Evolutionary conservation across 2,329 filamentous ascomycete genomes (phyloP).

Genomic region (Beauveria sp.): DNA sequence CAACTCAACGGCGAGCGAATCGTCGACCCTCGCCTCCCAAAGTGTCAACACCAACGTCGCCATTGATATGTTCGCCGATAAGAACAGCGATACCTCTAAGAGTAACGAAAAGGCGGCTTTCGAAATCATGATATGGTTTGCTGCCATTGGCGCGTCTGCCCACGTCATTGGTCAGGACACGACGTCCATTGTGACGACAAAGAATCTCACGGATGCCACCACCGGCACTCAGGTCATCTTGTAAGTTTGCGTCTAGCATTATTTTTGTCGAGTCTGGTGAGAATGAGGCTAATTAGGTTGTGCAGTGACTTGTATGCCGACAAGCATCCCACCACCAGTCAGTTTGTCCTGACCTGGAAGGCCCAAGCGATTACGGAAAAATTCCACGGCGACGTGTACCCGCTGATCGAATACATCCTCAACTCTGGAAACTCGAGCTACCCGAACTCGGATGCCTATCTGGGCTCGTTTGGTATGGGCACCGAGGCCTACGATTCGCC

Average conservation of each 20-base stretch:
- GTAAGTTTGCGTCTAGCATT: constrained; percentile 20
- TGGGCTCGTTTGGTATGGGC: constrained; percentile 45
- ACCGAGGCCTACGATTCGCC: constrained; percentile 39
- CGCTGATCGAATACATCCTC: constrained; percentile 35
- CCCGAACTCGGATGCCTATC: constrained; percentile 35
- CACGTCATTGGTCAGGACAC: constrained; percentile 37
- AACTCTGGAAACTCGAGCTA: constrained; percentile 24
- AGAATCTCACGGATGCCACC: constrained; percentile 27
- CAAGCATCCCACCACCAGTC: constrained; percentile 26
- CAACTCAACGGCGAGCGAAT: constrained; percentile 23
- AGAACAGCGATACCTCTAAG: constrained; percentile 29
- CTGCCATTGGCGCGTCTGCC: constrained; percentile 35
- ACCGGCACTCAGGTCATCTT: constrained; percentile 25
- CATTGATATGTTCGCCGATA: constrained; percentile 51
- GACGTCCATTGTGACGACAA: constrained; percentile 23
- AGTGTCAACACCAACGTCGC: constrained; percentile 47
- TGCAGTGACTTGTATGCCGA: constrained; percentile 34
- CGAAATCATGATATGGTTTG: constrained; percentile 54
- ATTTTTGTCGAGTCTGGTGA: background rate
- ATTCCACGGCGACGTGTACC: constrained; percentile 39
- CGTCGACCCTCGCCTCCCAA: constrained; percentile 27
- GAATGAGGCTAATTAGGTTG: constrained; percentile 2
- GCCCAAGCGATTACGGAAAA: constrained; percentile 25
- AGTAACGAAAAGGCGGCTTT: constrained; percentile 34
- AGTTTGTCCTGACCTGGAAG: constrained; percentile 45